Evolutionary conservation across 257 asterid species (phyloP).

Genomic region (Paulownia fortunei): DNA sequence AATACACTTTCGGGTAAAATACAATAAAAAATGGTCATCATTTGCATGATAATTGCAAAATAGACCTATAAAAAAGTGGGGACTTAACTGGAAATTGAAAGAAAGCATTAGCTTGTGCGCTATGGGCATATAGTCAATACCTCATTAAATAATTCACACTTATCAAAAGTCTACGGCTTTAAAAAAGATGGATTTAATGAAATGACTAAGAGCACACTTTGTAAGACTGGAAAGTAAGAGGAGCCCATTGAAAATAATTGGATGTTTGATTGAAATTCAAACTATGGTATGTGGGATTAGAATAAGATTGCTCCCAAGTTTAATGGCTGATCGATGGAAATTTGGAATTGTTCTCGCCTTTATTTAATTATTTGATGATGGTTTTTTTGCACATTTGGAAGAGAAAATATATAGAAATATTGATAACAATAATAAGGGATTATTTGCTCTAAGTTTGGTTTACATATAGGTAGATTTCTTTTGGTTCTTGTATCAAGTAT

Average conservation of each 20-base stretch:
- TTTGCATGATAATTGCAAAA: neutral
- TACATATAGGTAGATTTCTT: too few relatives aligned
- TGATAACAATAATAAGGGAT: too few relatives aligned
- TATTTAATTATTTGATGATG: neutral
- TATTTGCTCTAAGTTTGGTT: too few relatives aligned
- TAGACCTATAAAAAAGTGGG: neutral
- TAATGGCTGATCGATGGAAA: too few relatives aligned
- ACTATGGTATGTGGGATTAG: too few relatives aligned
- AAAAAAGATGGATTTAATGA: neutral
- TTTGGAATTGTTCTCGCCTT: too few relatives aligned
- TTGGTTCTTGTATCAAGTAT: too few relatives aligned
- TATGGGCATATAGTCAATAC: slow-evolving; percentile 1
- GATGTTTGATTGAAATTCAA: neutral
- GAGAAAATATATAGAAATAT: too few relatives aligned
- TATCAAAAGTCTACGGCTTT: slow-evolving; percentile 16
- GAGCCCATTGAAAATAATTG: slow-evolving; percentile 6
- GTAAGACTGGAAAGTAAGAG: too few relatives aligned
- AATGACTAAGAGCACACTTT: slow-evolving; percentile 23
- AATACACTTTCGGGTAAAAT: neutral
- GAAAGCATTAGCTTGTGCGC: neutral
- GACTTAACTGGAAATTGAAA: neutral
- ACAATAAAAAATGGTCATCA: neutral
- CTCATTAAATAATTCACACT: slow-evolving; percentile 16
- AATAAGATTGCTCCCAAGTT: too few relatives aligned
- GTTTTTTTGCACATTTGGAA: neutral